Conservation (phyloP, 805 yeast genomes). For the Hanseniaspora clermontiae region DNA sequence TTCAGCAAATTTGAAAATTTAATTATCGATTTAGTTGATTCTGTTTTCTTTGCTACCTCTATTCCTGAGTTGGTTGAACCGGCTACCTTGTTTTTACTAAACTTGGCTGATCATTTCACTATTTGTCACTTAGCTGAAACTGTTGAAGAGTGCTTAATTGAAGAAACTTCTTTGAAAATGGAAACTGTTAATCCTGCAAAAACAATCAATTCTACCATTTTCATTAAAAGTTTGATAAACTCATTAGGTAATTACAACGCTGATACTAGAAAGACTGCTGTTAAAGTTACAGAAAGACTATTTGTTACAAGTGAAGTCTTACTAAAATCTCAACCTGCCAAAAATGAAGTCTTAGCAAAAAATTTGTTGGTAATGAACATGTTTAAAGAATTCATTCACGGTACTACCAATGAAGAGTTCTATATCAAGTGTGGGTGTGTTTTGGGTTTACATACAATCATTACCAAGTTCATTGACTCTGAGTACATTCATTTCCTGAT, state of each 20-base stretch:
- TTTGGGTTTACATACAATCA: slow-evolving; percentile 62
- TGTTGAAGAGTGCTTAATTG: slow-evolving; percentile 52
- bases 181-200: slow-evolving; percentile 69
- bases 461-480: slow-evolving; percentile 26
- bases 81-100: slow-evolving; percentile 47
- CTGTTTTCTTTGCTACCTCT: slow-evolving; percentile 63
- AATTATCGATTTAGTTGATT: slow-evolving; percentile 49
- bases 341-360: slow-evolving; percentile 42
- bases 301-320: slow-evolving; percentile 48
- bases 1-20: slow-evolving; percentile 53
- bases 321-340: slow-evolving; percentile 37
- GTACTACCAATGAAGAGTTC: slow-evolving; percentile 81
- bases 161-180: slow-evolving; percentile 58
- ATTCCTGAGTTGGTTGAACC: slow-evolving; percentile 59
- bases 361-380: slow-evolving; percentile 63
- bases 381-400: slow-evolving; percentile 73
- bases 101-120: slow-evolving; percentile 67
- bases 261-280: slow-evolving; percentile 60
- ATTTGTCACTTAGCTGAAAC: slow-evolving; percentile 65
- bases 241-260: slow-evolving; percentile 68
- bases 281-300: slow-evolving; percentile 49
- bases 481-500: slow-evolving; percentile 68
- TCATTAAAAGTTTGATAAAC: slow-evolving; percentile 61
- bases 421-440: slow-evolving; percentile 83
- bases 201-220: slow-evolving; percentile 52